Base-by-base conservation (phyloP, 331 rosid species). In the Quercus lobata region DNA sequence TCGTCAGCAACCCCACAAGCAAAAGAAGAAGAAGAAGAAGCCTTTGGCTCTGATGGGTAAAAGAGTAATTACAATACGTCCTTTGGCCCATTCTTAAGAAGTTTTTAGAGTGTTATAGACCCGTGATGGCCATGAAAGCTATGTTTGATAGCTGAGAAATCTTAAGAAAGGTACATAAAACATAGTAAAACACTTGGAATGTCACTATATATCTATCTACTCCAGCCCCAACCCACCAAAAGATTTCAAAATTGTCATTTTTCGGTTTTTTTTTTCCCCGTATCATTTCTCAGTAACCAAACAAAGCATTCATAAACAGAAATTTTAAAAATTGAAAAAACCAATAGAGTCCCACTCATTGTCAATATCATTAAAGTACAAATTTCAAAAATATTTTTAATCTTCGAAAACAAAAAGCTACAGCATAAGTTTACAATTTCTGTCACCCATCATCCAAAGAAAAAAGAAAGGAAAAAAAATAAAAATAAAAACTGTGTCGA, bases 341-440 rank as follows among this genome's bases (percentile, higher is more conserved):
- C 34, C 76, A 78, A 19, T 68, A 72, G 60, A 85, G 77, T 27
- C 84, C 83, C 57, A 57, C 78, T 54, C 80, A 61, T 21, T 76
- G 83, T 69, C 80, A 72, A 77, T 22, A 70, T 41, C 68, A 75
- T 80, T 73, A 79, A 79, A 73, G 71, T 84, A 68, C 74, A 53
- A 76, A 61, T 82, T 86, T 83, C 44, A 57, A 73, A 69, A 29
- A 9, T 81, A 66, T 55, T 73, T 72, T 73, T 32, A n/a, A 60
- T 75, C 54, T n/a, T 61, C 24, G 62, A 34, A 44, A 78, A 78
- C 14, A 27, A 16, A 34, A 46, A 72, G 71, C 44, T 14, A 83
- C 53, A 68, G 32, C 74, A 11, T 18, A 69, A 46, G 68, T 68
- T 63, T 75, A 49, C 57, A 27, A 62, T 71, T 68, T 69, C 55